phyloP scores from a whole-genome alignment of 2,329 filamentous ascomycete genomes.

The Plenodomus biglobosus region DNA sequence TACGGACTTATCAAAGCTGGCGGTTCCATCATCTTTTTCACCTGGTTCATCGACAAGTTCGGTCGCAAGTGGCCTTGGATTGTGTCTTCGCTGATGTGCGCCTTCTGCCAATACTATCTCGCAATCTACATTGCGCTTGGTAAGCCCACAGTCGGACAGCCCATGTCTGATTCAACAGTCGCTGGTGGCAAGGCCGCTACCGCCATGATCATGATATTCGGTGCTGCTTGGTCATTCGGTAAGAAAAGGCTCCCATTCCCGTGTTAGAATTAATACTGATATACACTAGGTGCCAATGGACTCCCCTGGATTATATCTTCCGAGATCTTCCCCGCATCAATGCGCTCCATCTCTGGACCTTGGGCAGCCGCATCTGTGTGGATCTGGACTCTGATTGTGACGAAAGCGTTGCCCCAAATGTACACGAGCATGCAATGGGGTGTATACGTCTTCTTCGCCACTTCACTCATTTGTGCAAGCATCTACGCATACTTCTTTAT shows the following conservation, averaged over 20 bases:
- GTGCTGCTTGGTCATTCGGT: slow-evolving; percentile 13
- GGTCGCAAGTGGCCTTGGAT: slow-evolving; percentile 45
- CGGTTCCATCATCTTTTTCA: slow-evolving; percentile 43
- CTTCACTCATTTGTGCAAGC: slow-evolving; percentile 39
- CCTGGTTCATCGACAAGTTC: slow-evolving; percentile 43
- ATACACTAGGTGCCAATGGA: slow-evolving; percentile 44
- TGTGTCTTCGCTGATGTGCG: slow-evolving; percentile 40
- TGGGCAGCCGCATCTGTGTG: slow-evolving; percentile 43
- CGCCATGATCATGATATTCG: slow-evolving; percentile 47
- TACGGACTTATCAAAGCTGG: slow-evolving; percentile 44
- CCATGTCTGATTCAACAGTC: slow-evolving; percentile 36
- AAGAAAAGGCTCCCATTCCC: neutral
- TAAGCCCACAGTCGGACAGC: slow-evolving; percentile 31
- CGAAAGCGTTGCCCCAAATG: slow-evolving; percentile 47
- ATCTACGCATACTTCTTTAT: slow-evolving; percentile 47
- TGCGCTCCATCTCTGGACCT: slow-evolving; percentile 45
- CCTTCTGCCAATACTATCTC: slow-evolving; percentile 44
- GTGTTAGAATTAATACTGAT: neutral
- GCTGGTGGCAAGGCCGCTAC: slow-evolving; percentile 45
- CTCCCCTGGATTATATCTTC: slow-evolving; percentile 50
- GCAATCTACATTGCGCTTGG: slow-evolving; percentile 42
- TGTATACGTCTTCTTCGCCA: slow-evolving; percentile 47
- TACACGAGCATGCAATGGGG: slow-evolving; percentile 46
- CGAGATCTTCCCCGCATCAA: slow-evolving; percentile 47
- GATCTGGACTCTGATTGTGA: slow-evolving; percentile 46